phyloP scores from a whole-genome alignment of 1,284 basidiomycete species.

The Mycena citricolor region DNA sequence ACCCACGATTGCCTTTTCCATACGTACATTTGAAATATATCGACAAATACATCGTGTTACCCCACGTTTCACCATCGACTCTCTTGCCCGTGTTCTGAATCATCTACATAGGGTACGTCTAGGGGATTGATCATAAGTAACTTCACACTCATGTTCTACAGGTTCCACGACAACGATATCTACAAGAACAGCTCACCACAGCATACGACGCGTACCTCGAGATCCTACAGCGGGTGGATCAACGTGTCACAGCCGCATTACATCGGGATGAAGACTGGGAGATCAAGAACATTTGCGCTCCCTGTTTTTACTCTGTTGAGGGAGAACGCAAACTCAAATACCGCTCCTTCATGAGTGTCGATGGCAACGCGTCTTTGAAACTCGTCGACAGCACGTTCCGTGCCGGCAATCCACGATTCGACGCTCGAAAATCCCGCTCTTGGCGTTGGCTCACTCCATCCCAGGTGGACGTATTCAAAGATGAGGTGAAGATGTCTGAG shows the following conservation, averaged over 20 bases:
- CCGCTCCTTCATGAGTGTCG: slow-evolving; percentile 27
- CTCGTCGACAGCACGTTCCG: slow-evolving; percentile 25
- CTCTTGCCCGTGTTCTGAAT: slow-evolving; percentile 19
- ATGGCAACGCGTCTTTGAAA: slow-evolving; percentile 39
- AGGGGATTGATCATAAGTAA: no score
- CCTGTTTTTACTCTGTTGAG: slow-evolving; percentile 23
- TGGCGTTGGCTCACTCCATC: slow-evolving; percentile 23
- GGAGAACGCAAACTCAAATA: slow-evolving; percentile 26
- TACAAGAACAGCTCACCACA: slow-evolving; percentile 3
- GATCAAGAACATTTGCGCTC: slow-evolving; percentile 19
- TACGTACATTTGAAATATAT: slow-evolving; percentile 24
- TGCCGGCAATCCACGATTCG: slow-evolving; percentile 23
- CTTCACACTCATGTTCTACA: background rate
- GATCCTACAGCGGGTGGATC: slow-evolving; percentile 6
- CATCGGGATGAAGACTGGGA: slow-evolving; percentile 16
- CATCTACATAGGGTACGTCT: slow-evolving; percentile 20
- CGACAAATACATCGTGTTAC: slow-evolving; percentile 26
- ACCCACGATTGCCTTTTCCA: slow-evolving; percentile 22
- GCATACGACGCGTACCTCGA: slow-evolving; percentile 20
- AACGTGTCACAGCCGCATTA: background rate
- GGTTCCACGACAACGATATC: background rate
- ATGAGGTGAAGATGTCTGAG: slow-evolving; percentile 29
- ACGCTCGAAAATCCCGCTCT: slow-evolving; percentile 7
- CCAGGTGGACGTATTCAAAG: slow-evolving; percentile 31
- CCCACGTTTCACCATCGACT: slow-evolving; percentile 27